A percentile compares a stretch with the other conserved stretches of the same genome.
phyloP scores from a whole-genome alignment of 2,329 filamentous ascomycete genomes.

The Cercospora brassicicola region DNA sequence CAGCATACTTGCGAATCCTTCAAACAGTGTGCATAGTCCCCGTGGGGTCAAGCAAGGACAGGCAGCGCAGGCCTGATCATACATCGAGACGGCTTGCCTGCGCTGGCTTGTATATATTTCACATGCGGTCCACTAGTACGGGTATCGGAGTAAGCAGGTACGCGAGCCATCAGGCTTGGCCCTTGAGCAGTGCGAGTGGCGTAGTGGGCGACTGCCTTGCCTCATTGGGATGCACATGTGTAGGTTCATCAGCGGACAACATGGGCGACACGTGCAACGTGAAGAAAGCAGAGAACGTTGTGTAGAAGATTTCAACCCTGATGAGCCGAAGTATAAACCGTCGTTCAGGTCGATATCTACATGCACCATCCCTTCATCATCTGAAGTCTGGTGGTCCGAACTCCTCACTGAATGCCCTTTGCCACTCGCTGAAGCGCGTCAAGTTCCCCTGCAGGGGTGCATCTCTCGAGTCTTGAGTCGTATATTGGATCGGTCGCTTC shows the following conservation, averaged over 20 bases:
- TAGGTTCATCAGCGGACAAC: neutral
- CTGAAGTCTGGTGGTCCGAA: neutral
- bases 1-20: neutral
- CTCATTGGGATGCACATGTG: neutral
- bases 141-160: neutral
- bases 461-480: neutral
- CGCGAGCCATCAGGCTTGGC: neutral
- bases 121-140: neutral
- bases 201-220: neutral
- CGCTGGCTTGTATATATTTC: neutral
- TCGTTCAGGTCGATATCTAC: neutral
- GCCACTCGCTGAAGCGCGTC: neutral
- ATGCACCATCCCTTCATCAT: neutral
- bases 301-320: neutral
- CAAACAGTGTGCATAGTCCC: neutral
- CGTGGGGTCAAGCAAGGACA: neutral
- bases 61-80: neutral
- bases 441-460: neutral
- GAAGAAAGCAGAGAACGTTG: neutral
- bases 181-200: neutral
- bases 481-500: slow-evolving; percentile 3
- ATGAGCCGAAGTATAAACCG: neutral
- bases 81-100: neutral
- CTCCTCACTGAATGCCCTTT: neutral
- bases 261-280: neutral